Conservation (phyloP, 768 basidiomycete genomes). For the Amanita molliuscula region DNA sequence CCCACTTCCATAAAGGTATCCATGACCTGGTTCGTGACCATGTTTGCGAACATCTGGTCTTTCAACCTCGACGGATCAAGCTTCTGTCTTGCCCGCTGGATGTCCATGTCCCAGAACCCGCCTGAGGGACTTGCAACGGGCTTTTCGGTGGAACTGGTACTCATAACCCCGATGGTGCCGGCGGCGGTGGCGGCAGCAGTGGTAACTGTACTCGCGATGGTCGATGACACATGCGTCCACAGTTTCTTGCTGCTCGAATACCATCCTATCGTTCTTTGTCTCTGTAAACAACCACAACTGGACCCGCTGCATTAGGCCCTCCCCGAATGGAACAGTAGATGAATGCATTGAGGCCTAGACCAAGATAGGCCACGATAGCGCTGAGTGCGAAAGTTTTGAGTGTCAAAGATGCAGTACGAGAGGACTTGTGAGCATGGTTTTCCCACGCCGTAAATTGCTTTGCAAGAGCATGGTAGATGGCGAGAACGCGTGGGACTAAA, state of each 20-base stretch:
- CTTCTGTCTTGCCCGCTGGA: constrained; percentile 39
- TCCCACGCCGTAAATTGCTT: constrained; percentile 76
- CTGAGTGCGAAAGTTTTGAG: constrained; percentile 87
- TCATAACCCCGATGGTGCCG: background rate
- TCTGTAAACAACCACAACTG: constrained; percentile 29
- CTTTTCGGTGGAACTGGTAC: constrained; percentile 2
- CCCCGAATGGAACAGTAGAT: constrained; percentile 93
- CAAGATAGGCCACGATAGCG: constrained; percentile 84
- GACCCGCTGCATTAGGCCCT: constrained; percentile 59
- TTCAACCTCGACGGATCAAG: constrained; percentile 62
- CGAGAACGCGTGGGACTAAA: constrained; percentile 72
- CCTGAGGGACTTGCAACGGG: constrained; percentile 7
- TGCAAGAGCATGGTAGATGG: constrained; percentile 61
- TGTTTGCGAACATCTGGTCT: constrained; percentile 90
- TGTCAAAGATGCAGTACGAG: constrained; percentile 71
- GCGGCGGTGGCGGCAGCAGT: background rate
- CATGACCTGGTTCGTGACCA: constrained; percentile 80
- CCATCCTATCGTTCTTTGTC: constrained; percentile 12
- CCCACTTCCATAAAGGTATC: constrained; percentile 73
- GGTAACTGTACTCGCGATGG: constrained; percentile 14
- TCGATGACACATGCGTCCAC: constrained; percentile 14
- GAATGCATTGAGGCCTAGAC: constrained; percentile 88
- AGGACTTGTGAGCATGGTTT: constrained; percentile 77
- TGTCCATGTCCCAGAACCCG: constrained; percentile 44
- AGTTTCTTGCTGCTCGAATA: constrained; percentile 12